Percentiles rank a stretch among this genome's conserved stretches.
Conservation (phyloP, 176 grass and related monocot species). For the Raddia guianensis region DNA sequence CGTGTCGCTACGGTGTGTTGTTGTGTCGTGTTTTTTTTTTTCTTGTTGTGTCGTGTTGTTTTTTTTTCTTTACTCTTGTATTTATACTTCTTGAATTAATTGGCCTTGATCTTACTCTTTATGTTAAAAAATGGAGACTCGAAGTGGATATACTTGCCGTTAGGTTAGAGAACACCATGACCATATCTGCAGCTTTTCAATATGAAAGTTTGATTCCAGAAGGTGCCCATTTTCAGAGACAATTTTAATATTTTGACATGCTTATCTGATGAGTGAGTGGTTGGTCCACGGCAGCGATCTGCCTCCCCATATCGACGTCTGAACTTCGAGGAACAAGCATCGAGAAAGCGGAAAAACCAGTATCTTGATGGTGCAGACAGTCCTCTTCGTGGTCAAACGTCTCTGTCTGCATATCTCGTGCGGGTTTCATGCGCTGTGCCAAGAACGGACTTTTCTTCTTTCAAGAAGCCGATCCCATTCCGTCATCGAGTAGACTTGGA, state of each 20-base stretch:
- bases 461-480: not conserved
- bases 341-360: too few relatives aligned
- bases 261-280: not conserved
- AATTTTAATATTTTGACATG: not conserved
- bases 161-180: not conserved
- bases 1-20: too few relatives aligned
- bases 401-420: not conserved
- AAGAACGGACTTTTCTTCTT: not conserved
- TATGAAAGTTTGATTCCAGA: not conserved
- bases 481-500: conserved; percentile 1
- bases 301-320: not conserved
- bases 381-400: not conserved
- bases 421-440: not conserved
- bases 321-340: not conserved
- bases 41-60: too few relatives aligned
- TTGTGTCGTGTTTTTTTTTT: too few relatives aligned
- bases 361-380: not conserved
- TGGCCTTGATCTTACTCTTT: too few relatives aligned
- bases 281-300: not conserved
- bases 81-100: too few relatives aligned
- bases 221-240: not conserved
- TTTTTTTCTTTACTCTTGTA: too few relatives aligned
- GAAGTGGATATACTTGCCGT: not conserved
- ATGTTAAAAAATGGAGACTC: too few relatives aligned
- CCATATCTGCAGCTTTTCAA: not conserved